Base-by-base conservation (phyloP, 192 early-diverging fungal genomes). In the Mortierella hygrophila region DNA sequence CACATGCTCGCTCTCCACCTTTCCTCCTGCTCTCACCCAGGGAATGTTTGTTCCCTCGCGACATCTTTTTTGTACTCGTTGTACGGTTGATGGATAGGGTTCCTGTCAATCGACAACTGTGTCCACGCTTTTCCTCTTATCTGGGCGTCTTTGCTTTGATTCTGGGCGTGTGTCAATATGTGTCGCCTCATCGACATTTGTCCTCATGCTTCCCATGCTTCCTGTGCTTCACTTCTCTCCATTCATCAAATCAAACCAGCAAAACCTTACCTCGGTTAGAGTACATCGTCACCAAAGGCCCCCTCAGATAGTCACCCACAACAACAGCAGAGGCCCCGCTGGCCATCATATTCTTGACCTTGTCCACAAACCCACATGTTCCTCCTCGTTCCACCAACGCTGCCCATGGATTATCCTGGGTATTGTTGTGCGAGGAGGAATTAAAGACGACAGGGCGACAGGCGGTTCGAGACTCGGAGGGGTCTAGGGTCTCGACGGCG, bases 281-380 rank as follows among this genome's bases (percentile, higher is more conserved):
- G 88, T 95, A 97, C 96, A 99, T 98, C 77, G 97, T 98, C 71
- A 97, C 93, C 40, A 97, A 92, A 55, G 92, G 83, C 44, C 91
- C 89, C 44, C 90, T 91, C 76, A 91, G 90, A 49, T 90, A 89
- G 84, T 99, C 97, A 32, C 97, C 97, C 23, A 99, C 96, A 40
- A 98, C 91, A 16, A 99, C 97, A 0, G 94, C 96, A 23, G 91
- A 89, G 0, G 96, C 96, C 26, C 97, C 97, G 32, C 93, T 93
- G 18, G 74, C 87, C 89, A 98, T 97, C 97, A 98, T 97, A 42
- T 94, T 93, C 52, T 96, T 90, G 13, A 99, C 94, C 86, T 99
- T 99, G 16, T 97, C 94, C 49, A 94, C 91, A 82, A 99, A 99
- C 0, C 93, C 89, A 88, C 98, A 99, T 20, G 88, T 88, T 68